Percentiles rank a stretch among this genome's conserved stretches.
These are phyloP conservation scores for Arctium minus DNA, from an alignment of 129 eudicot genomes.

Conservation along the genomic window DNA sequence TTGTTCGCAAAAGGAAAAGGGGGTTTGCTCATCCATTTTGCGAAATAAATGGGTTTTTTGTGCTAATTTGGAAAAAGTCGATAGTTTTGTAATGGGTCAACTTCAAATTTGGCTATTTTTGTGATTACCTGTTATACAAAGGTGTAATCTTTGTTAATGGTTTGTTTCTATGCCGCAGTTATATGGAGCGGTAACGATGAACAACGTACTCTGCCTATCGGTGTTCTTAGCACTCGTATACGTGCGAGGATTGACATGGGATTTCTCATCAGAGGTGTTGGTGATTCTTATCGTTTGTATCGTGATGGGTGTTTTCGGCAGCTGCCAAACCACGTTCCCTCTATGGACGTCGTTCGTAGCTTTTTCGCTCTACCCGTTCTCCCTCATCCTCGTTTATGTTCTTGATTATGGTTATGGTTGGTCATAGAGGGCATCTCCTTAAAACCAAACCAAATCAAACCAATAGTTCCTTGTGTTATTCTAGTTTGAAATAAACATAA, in stretches of 20 bases:
- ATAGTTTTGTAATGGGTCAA: too few relatives aligned
- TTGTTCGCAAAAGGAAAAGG: not conserved
- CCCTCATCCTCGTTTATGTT: conserved; percentile 74
- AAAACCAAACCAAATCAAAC: not conserved
- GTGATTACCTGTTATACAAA: not conserved
- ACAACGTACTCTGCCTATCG: conserved; percentile 68
- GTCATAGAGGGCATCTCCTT: conserved; percentile 36
- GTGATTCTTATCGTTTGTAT: conserved; percentile 72
- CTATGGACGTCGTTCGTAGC: conserved; percentile 80
- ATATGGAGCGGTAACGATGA: conserved; percentile 92
- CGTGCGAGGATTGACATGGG: conserved; percentile 71
- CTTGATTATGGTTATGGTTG: conserved; percentile 82
- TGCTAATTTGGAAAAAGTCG: too few relatives aligned
- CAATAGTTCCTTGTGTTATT: not conserved
- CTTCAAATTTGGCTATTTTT: too few relatives aligned
- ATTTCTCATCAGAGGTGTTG: conserved; percentile 82
- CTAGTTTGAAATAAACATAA: conserved; percentile 10
- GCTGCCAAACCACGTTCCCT: conserved; percentile 82
- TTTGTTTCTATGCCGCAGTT: conserved; percentile 41
- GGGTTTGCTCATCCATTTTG: too few relatives aligned
- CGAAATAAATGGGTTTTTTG: too few relatives aligned
- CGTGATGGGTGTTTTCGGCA: conserved; percentile 73
- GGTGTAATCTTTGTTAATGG: not conserved
- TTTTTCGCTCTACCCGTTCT: conserved; percentile 71
- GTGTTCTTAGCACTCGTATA: conserved; percentile 87